phyloP scores from a whole-genome alignment of 1,139 yeast species.

The Blastobotrys apis region DNA sequence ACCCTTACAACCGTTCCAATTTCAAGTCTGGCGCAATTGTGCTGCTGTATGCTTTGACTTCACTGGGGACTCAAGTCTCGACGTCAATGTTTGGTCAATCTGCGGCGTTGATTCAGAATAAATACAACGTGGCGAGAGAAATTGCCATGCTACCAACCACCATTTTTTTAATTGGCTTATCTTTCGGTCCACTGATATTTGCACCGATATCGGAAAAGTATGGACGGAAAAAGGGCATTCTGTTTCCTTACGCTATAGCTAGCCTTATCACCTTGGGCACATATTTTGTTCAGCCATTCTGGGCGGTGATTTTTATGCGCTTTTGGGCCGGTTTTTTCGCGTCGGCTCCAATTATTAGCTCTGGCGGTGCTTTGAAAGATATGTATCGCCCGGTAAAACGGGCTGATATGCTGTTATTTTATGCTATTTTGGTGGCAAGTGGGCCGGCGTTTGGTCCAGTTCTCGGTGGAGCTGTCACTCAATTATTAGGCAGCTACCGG shows the following conservation, averaged over 20 bases:
- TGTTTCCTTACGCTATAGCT: constrained; percentile 16
- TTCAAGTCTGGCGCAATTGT: constrained; percentile 9
- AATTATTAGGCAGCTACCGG: constrained; percentile 12
- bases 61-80: constrained; percentile 19
- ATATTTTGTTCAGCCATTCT: constrained; percentile 10
- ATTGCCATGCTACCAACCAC: constrained; percentile 19
- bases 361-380: constrained; percentile 22
- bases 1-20: constrained; percentile 7
- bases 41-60: constrained; percentile 18
- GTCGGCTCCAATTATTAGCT: constrained; percentile 21
- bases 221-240: constrained; percentile 17
- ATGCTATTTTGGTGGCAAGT: constrained; percentile 21
- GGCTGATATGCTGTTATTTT: constrained; percentile 19
- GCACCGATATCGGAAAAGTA: constrained; percentile 21
- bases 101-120: constrained; percentile 7
- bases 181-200: constrained; percentile 19
- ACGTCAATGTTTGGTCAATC: constrained; percentile 18
- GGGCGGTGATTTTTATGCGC: constrained; percentile 14
- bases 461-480: constrained; percentile 17
- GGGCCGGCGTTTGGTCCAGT: constrained; percentile 24
- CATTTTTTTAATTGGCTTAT: constrained; percentile 19
- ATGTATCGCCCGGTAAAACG: constrained; percentile 18
- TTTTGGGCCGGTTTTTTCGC: constrained; percentile 18
- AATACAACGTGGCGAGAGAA: constrained; percentile 8
- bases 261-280: constrained; percentile 13